Conservation (phyloP, 2,329 filamentous ascomycete species). For the Talaromyces islandicus region DNA sequence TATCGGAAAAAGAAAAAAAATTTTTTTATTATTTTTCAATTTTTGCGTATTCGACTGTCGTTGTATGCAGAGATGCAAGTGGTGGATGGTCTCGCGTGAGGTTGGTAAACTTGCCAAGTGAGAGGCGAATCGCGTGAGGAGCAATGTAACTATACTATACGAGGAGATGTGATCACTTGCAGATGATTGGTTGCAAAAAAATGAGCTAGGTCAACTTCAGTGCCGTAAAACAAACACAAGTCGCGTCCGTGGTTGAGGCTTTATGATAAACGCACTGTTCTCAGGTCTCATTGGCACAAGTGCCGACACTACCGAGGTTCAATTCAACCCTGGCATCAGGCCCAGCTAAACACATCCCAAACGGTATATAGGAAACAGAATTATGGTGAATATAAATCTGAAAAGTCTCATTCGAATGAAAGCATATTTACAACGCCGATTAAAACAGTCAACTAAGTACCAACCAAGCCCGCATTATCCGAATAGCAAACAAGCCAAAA, state of each 20-base stretch:
- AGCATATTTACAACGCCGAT: constrained; percentile 13
- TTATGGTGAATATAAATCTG: neutral
- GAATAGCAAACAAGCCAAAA: constrained; percentile 2
- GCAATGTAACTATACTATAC: neutral
- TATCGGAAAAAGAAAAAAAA: too few relatives aligned
- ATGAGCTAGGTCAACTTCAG: too few relatives aligned
- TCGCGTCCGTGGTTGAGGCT: neutral
- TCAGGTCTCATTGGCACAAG: neutral
- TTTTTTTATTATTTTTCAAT: neutral
- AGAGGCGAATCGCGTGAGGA: neutral
- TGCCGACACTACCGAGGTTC: neutral
- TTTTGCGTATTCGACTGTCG: neutral
- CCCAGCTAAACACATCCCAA: neutral
- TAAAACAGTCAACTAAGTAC: constrained; percentile 9
- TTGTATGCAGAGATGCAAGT: neutral
- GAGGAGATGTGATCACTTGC: neutral
- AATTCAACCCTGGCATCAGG: neutral
- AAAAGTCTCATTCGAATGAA: constrained; percentile 1
- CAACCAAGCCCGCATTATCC: constrained; percentile 8
- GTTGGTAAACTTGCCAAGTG: neutral
- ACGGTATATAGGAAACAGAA: neutral
- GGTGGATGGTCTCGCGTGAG: neutral
- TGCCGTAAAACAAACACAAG: too few relatives aligned
- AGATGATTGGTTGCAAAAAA: neutral
- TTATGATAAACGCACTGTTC: neutral